Percentiles rank a stretch among this genome's conserved stretches.
Conservation (phyloP, 306 rosid species). For the Albizia julibrissin region DNA sequence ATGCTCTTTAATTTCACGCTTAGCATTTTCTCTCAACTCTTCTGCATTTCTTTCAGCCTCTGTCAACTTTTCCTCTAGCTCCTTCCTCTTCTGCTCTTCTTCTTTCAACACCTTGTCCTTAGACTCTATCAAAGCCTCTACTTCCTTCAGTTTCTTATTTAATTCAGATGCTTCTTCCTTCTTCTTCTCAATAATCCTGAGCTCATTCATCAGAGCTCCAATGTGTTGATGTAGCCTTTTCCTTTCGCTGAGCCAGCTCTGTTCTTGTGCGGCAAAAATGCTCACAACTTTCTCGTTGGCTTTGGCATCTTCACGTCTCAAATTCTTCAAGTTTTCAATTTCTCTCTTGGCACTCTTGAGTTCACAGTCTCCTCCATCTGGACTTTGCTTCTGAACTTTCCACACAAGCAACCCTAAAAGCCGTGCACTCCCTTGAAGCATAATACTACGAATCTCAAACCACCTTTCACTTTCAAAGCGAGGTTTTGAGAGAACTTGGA, state of each 20-base stretch:
- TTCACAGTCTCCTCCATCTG: conserved; percentile 35
- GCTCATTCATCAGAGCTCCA: conserved; percentile 63
- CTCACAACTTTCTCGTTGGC: conserved; percentile 95
- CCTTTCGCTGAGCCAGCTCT: conserved; percentile 79
- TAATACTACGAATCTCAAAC: conserved; percentile 54
- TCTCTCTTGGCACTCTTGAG: conserved; percentile 64
- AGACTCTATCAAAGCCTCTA: conserved; percentile 55
- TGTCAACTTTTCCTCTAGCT: conserved; percentile 61
- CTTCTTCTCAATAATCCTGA: conserved; percentile 61
- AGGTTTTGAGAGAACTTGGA: conserved; percentile 54
- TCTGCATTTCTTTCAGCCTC: conserved; percentile 57
- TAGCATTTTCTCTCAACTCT: conserved; percentile 63
- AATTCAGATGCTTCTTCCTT: conserved; percentile 49
- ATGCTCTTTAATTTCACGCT: background rate
- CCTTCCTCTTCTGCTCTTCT: conserved; percentile 55
- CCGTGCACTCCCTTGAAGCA: conserved; percentile 85
- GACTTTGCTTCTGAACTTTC: conserved; percentile 62
- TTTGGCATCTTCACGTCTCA: conserved; percentile 84
- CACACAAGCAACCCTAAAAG: conserved; percentile 79
- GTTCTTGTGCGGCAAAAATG: conserved; percentile 90
- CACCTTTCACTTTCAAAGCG: conserved; percentile 53
- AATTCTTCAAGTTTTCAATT: conserved; percentile 61
- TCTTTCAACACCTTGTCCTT: conserved; percentile 59
- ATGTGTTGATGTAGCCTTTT: conserved; percentile 66
- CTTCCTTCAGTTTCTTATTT: conserved; percentile 57